These are phyloP conservation scores for Thuja plicata DNA, from an alignment of 83 land plant species.

Conservation along the genomic window DNA sequence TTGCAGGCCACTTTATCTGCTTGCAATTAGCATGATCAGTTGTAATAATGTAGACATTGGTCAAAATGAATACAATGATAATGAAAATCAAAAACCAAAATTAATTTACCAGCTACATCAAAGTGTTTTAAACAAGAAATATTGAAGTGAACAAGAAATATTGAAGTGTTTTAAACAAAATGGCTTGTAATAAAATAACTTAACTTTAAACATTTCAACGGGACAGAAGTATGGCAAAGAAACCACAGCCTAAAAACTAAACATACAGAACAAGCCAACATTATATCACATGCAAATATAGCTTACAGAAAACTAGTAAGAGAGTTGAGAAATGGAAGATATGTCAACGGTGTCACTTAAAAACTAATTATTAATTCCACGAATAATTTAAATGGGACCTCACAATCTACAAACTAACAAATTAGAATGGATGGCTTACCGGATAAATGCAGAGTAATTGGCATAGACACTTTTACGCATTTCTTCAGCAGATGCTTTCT, in stretches of 20 bases:
- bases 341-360: not conserved
- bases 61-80: not conserved
- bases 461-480: slow-evolving; percentile 99
- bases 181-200: no score
- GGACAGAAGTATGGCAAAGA: not conserved
- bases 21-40: not conserved
- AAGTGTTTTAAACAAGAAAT: no score
- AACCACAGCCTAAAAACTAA: not conserved
- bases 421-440: slow-evolving; percentile 42
- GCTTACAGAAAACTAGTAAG: not conserved
- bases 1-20: not conserved
- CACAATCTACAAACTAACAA: not conserved
- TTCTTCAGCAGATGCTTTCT: slow-evolving; percentile 97
- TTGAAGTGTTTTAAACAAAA: not conserved
- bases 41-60: slow-evolving; percentile 1
- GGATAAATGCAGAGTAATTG: slow-evolving; percentile 92
- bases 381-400: not conserved
- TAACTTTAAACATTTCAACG: not conserved
- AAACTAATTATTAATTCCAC: not conserved
- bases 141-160: not conserved
- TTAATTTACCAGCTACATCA: not conserved
- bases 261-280: not conserved
- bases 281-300: not conserved
- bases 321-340: not conserved
- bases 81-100: not conserved